Evolutionary conservation across 805 yeast genomes (phyloP).

Genomic region (Priceomyces fermenticarens): DNA sequence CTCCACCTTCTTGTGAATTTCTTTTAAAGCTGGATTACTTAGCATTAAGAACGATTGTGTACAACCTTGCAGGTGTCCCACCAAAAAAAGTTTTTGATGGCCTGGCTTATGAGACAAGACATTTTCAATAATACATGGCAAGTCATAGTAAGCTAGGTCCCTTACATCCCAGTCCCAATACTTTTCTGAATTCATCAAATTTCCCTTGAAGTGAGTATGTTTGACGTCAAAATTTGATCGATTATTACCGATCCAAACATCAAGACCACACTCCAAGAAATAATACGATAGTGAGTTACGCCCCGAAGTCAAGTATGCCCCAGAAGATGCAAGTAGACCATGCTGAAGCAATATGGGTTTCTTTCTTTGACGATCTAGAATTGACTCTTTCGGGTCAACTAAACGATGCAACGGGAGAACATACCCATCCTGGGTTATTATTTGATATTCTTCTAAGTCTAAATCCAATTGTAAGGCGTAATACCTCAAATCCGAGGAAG

Average conservation of each 20-base stretch:
- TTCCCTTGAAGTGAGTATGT: conserved; percentile 42
- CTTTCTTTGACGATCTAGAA: conserved; percentile 25
- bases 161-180: conserved; percentile 94
- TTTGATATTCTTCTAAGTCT: conserved; percentile 53
- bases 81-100: conserved; percentile 51
- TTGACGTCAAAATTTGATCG: conserved; percentile 79
- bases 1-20: conserved; percentile 53
- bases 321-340: conserved; percentile 85
- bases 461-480: conserved; percentile 64
- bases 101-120: conserved; percentile 45
- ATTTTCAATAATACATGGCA: conserved; percentile 67
- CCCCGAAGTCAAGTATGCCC: conserved; percentile 83
- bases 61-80: conserved; percentile 93
- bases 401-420: conserved; percentile 64
- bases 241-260: conserved; percentile 90
- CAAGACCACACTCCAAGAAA: conserved; percentile 57
- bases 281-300: conserved; percentile 67
- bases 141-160: conserved; percentile 78
- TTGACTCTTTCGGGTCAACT: conserved; percentile 44
- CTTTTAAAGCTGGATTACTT: conserved; percentile 33
- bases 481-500: conserved; percentile 51
- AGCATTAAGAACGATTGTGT: conserved; percentile 77
- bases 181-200: conserved; percentile 37
- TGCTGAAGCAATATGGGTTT: conserved; percentile 77
- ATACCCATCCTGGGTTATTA: conserved; percentile 80